These are phyloP conservation scores for Coprinopsis sp. DNA, from an alignment of 768 basidiomycete species.

Conservation along the genomic window DNA sequence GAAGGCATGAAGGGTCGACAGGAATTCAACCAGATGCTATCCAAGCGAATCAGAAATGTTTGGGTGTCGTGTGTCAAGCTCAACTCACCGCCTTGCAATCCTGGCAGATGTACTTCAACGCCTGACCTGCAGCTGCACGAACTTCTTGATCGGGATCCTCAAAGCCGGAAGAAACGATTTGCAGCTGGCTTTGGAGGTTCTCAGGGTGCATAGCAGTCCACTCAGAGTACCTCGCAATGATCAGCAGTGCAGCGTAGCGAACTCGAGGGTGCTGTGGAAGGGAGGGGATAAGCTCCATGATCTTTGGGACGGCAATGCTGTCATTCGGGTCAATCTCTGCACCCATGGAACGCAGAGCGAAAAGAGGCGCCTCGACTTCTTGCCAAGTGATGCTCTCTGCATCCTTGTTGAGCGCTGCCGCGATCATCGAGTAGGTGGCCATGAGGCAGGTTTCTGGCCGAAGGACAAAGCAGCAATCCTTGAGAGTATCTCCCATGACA, in stretches of 20 bases:
- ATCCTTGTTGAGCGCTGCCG: constrained; percentile 60
- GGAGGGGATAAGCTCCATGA: constrained; percentile 90
- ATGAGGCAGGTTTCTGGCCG: constrained; percentile 81
- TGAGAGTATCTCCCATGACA: constrained; percentile 98
- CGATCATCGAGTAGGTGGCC: constrained; percentile 77
- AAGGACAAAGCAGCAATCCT: constrained; percentile 95
- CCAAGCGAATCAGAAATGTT: constrained; percentile 5
- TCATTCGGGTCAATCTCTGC: constrained; percentile 85
- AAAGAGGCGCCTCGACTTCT: constrained; percentile 94
- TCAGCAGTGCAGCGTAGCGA: constrained; percentile 91
- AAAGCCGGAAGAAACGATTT: constrained; percentile 91
- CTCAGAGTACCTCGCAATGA: constrained; percentile 93
- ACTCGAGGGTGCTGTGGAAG: constrained; percentile 88
- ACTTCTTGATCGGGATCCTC: constrained; percentile 78
- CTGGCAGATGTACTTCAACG: constrained; percentile 93
- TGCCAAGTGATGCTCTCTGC: constrained; percentile 76
- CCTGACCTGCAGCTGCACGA: constrained; percentile 90
- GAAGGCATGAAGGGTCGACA: constrained; percentile 90
- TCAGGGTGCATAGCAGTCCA: constrained; percentile 91
- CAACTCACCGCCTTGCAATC: constrained; percentile 81
- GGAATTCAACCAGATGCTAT: constrained; percentile 86
- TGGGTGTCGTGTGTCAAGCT: background rate
- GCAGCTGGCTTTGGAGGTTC: constrained; percentile 80
- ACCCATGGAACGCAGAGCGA: constrained; percentile 98
- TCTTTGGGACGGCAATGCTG: constrained; percentile 84